Base-by-base conservation (phyloP, 768 basidiomycete species). In the Leccinum fibrillosum region DNA sequence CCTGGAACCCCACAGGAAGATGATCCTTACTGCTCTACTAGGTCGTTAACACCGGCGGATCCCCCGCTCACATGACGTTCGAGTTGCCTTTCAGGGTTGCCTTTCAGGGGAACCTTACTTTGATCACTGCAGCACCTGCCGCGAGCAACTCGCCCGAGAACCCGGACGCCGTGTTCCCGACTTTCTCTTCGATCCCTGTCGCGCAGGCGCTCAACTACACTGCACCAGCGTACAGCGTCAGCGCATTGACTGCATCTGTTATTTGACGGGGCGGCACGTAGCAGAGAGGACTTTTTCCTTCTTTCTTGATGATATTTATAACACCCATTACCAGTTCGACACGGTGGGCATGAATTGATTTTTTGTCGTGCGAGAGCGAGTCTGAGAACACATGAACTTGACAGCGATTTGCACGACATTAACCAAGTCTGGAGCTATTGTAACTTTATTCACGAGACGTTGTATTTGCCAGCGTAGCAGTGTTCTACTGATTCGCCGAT, bases 51-150 rank as follows among this genome's bases (percentile, higher is more conserved):
- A 79, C 80, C 0, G 79, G 69, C 9, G 68, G 62, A 2, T 65
- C 74, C 3, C 63, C 76, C 0, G 72, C 78, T 0, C 63, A 73
- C 13, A 42, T 86, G 34, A 77, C 75, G 5, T 85, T 87, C 64
- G 63, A 73, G 15, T 68, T 86, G 7, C 84, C 85, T 1, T 86
- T 84, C 71, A 45, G 61, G 9, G 81, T 86, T 2, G 73, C 77
- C 2, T 62, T 65, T 2, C 69, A 39, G 12, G 34, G 34, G 12
- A 34, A 34, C 34, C 34, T 34, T 34, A 34, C 34, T 19, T n/a
- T 44, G 19, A 12, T 45, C 44, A 45, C 19, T 21, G 44, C 44
- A 21, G 44, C 44, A 13, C 44, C 21, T 13, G 21, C 44, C 44
- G 44, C 21, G 44, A 45, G 21, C 44, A 45, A 45, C 13, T 21